Conservation (phyloP, 495 filamentous ascomycete species). For the Aspergillus kassunensis region DNA sequence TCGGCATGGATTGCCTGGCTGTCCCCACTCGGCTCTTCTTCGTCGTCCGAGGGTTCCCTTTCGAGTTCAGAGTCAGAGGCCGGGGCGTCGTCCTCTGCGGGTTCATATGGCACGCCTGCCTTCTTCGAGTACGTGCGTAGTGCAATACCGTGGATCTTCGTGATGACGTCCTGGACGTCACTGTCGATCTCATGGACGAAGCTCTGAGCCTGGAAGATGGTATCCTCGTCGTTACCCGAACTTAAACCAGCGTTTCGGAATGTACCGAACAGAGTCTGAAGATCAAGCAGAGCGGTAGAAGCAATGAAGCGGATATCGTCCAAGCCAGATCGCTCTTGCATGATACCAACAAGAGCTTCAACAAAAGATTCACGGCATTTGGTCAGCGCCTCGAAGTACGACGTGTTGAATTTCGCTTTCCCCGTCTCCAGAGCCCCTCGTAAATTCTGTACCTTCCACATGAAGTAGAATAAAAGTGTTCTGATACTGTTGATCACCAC, state of each 20-base stretch:
- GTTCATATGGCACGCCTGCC: slow-evolving; percentile 60
- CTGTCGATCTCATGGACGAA: slow-evolving; percentile 61
- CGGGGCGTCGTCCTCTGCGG: slow-evolving; percentile 64
- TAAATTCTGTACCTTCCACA: slow-evolving; percentile 76
- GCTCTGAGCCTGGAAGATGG: slow-evolving; percentile 47
- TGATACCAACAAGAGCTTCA: slow-evolving; percentile 58
- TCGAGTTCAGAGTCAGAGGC: slow-evolving; percentile 40
- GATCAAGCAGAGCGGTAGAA: slow-evolving; percentile 69
- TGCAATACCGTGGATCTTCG: slow-evolving; percentile 66
- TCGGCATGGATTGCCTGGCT: slow-evolving; percentile 49
- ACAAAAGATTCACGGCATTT: slow-evolving; percentile 51
- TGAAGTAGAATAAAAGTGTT: slow-evolving; percentile 79
- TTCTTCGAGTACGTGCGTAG: slow-evolving; percentile 75
- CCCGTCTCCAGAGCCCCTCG: slow-evolving; percentile 33
- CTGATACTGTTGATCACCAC: slow-evolving; percentile 68
- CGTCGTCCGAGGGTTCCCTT: slow-evolving; percentile 52
- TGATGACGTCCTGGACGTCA: slow-evolving; percentile 56
- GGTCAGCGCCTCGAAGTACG: slow-evolving; percentile 40
- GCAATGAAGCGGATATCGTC: slow-evolving; percentile 76
- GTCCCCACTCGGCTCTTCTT: slow-evolving; percentile 54
- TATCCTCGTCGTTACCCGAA: slow-evolving; percentile 45
- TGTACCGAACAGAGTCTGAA: slow-evolving; percentile 74
- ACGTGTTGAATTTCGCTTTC: slow-evolving; percentile 49
- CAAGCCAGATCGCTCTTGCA: slow-evolving; percentile 51
- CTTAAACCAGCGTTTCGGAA: slow-evolving; percentile 49